Conservation (phyloP, 257 asterid species). For the Cordia subcordata region DNA sequence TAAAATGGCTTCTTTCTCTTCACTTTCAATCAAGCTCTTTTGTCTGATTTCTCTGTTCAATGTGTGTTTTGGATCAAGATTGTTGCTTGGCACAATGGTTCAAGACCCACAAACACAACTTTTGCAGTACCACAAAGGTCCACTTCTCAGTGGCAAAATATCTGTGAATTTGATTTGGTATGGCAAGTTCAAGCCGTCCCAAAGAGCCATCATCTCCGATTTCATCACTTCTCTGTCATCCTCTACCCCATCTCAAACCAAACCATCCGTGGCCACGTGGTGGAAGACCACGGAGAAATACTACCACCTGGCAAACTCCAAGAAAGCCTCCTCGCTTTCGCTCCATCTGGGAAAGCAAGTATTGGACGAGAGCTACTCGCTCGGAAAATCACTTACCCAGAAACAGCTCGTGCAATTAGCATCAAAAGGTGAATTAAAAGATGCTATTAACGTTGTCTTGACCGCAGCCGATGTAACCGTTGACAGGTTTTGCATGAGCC, state of each 20-base stretch:
- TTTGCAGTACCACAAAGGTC: constrained; percentile 56
- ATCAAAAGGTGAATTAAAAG: constrained; percentile 40
- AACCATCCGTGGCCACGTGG: constrained; percentile 66
- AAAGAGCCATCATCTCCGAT: constrained; percentile 56
- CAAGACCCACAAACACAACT: constrained; percentile 31
- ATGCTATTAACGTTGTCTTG: constrained; percentile 56
- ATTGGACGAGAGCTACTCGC: constrained; percentile 28
- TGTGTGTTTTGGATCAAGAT: constrained; percentile 30
- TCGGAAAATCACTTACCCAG: constrained; percentile 56
- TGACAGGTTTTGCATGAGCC: constrained; percentile 52
- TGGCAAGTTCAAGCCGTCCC: constrained; percentile 64
- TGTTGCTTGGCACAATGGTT: constrained; percentile 4
- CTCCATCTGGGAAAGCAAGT: constrained; percentile 44
- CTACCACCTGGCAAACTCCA: constrained; percentile 47
- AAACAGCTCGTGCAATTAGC: constrained; percentile 45
- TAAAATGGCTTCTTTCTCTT: constrained; percentile 25
- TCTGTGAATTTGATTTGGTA: constrained; percentile 63
- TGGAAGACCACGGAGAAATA: constrained; percentile 62
- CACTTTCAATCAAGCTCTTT: constrained; percentile 11
- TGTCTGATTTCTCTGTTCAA: constrained; percentile 21
- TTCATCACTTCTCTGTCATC: constrained; percentile 55
- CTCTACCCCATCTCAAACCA: constrained; percentile 14
- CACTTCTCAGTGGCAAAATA: constrained; percentile 55
- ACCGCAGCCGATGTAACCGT: constrained; percentile 57
- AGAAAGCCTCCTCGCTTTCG: constrained; percentile 27